These are phyloP conservation scores for Cladosporium phlei DNA, from an alignment of 2,329 filamentous ascomycete species.

Conservation along the genomic window DNA sequence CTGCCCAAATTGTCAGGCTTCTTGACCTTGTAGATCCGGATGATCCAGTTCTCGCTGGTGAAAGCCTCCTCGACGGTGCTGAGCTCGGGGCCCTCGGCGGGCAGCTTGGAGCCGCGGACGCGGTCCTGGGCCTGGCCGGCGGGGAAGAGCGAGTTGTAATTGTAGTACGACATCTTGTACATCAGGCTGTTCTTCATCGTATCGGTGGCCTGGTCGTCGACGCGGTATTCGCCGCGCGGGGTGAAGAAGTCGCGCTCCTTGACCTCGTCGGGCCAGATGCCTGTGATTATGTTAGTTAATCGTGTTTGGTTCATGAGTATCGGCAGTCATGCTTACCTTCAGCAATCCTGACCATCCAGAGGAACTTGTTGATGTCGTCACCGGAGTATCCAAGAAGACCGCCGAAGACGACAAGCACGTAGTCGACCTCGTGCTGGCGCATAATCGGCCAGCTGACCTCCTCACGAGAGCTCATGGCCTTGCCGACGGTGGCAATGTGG, in stretches of 20 bases:
- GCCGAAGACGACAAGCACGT: constrained; percentile 95
- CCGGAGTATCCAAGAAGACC: constrained; percentile 94
- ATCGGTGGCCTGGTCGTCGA: constrained; percentile 87
- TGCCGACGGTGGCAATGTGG: constrained; percentile 96
- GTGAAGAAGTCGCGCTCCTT: constrained; percentile 98
- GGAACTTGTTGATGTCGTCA: constrained; percentile 99
- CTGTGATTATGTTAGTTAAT: constrained; percentile 19
- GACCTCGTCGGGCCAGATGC: constrained; percentile 97
- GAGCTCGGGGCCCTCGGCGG: constrained; percentile 78
- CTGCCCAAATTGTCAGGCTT: constrained; percentile 93
- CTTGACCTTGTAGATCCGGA: constrained; percentile 99
- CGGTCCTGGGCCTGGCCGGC: constrained; percentile 84
- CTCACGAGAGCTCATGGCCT: constrained; percentile 95
- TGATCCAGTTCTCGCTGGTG: constrained; percentile 99
- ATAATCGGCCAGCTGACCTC: constrained; percentile 99
- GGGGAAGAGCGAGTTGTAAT: constrained; percentile 88
- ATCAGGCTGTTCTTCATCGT: constrained; percentile 99
- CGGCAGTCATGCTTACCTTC: constrained; percentile 56
- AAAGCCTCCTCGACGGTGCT: constrained; percentile 93
- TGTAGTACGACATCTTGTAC: constrained; percentile 99
- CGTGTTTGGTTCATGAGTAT: too few relatives aligned
- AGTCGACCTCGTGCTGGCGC: constrained; percentile 97
- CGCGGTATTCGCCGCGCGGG: constrained; percentile 83
- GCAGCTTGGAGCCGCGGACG: constrained; percentile 75
- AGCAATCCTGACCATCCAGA: constrained; percentile 99